Percentiles rank a stretch among this genome's conserved stretches.
These are phyloP conservation scores for Phyllosticta citriasiana DNA, from an alignment of 2,329 filamentous ascomycete genomes.

Conservation along the genomic window DNA sequence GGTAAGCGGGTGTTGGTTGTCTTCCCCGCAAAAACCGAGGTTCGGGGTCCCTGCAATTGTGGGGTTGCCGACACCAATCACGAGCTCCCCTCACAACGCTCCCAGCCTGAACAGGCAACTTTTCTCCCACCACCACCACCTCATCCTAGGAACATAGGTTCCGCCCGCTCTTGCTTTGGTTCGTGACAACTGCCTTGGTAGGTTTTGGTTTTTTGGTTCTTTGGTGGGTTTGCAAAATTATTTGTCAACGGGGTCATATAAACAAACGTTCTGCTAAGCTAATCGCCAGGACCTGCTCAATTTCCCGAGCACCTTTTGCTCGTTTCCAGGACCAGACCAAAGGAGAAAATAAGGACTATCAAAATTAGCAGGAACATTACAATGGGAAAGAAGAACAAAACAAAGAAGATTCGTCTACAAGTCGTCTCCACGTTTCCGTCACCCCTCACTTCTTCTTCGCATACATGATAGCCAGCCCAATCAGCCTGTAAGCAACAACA, in stretches of 20 bases:
- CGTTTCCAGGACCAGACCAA: not conserved
- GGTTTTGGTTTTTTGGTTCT: not conserved
- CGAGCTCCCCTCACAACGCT: too few species aligned
- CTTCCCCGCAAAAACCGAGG: not conserved
- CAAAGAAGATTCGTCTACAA: not conserved
- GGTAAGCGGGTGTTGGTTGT: not conserved
- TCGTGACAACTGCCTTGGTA: not conserved
- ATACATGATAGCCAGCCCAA: slow-evolving; percentile 55
- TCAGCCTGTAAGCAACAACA: slow-evolving; percentile 59
- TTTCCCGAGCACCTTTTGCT: not conserved
- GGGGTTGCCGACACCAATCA: not conserved
- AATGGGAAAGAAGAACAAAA: not conserved
- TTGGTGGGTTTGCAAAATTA: not conserved
- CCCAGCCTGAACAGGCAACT: too few species aligned
- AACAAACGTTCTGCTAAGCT: not conserved
- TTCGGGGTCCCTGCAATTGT: not conserved
- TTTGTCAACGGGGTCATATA: not conserved
- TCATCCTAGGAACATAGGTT: too few species aligned
- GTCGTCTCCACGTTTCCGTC: not conserved
- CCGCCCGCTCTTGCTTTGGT: not conserved
- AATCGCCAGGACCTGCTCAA: not conserved
- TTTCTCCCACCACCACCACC: too few species aligned
- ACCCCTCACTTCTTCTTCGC: slow-evolving; percentile 20
- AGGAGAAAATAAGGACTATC: not conserved
- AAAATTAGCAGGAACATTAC: not conserved